Base-by-base conservation (phyloP, 2,329 filamentous ascomycete genomes). In the Diaporthe eres region DNA sequence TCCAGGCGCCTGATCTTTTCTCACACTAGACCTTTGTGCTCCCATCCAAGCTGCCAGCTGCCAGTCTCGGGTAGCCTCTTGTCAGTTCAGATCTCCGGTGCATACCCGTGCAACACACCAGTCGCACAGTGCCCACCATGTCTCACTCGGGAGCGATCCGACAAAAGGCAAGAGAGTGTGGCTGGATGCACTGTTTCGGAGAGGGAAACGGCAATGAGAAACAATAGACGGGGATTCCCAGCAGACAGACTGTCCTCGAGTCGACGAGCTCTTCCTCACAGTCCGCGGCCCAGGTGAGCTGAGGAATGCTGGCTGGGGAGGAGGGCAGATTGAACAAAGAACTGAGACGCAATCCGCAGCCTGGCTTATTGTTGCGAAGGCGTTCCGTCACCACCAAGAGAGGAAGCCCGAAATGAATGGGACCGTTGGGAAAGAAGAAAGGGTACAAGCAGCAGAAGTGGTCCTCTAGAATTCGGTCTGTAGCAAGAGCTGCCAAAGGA, bases 11-110 rank as follows among this genome's bases (percentile, higher is more conserved):
- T 53, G 63, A 39, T 68, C 22, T 25, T 22, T 25, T 39, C 25
- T 53, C 25, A 5, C 51, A 28, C 68, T 47, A 15, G 17, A 39
- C 28, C 53, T 28, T 39, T 42, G 42, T 67, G n/a, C 34, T 53
- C 63, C 57, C 34, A 47, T 68, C 47, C 65, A 49, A 68, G 31
- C 63, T 65, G 60, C 60, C 44, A 51, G 44, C 63, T 68, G 65
- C 65, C 65, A 61, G 71, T 72, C 71, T 72, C 71, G 71, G 71
- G 71, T 72, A 72, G 71, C 37, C 58, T 72, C 71, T 61, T 72
- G 57, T 72, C 71, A 72, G 71, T 72, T 53, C 57, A 72, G 71
- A 72, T 63, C 71, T 53, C 37, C 71, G 71, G 71, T 53, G 65
- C 71, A 51, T 63, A 61, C 71, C 58, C 58, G 71, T 61, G 44